Evolutionary conservation across 768 basidiomycete species (phyloP).

Genomic region (Mycena rosella): DNA sequence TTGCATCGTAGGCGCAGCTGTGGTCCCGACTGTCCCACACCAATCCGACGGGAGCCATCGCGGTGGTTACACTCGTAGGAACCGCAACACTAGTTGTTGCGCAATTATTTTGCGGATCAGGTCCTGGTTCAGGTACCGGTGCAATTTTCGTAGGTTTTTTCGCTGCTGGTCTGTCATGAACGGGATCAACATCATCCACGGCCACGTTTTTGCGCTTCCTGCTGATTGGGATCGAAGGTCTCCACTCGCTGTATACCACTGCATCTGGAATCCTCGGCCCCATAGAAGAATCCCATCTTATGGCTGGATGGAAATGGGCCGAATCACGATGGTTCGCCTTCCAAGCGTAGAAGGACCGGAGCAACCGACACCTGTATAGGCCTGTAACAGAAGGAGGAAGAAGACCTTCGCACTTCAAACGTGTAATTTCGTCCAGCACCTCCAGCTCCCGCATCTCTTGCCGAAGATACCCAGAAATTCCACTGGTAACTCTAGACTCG

Average conservation of each 20-base stretch:
- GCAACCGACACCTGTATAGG: not conserved
- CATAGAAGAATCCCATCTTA: not conserved
- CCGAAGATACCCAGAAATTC: conserved; percentile 43
- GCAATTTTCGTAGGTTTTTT: not conserved
- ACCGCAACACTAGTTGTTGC: too few species aligned
- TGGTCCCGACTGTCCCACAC: not conserved
- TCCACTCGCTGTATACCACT: not conserved
- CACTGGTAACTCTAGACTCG: conserved; percentile 39
- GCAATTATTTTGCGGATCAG: not conserved
- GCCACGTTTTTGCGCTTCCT: not conserved
- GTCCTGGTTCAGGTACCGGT: too few species aligned
- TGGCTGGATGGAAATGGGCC: not conserved
- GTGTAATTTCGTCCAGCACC: conserved; percentile 51
- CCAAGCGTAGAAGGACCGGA: not conserved
- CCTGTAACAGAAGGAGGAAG: not conserved
- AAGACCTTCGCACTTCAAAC: not conserved
- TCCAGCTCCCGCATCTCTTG: conserved; percentile 52
- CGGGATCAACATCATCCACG: not conserved
- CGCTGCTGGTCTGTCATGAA: not conserved
- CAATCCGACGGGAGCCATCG: not conserved
- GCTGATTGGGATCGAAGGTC: not conserved
- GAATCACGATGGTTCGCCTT: not conserved
- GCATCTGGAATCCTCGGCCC: not conserved
- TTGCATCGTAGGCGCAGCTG: not conserved
- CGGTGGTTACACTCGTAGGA: too few species aligned